These are phyloP conservation scores for Backusella tarrabulga DNA, from an alignment of 192 early-diverging fungal genomes.

Conservation along the genomic window DNA sequence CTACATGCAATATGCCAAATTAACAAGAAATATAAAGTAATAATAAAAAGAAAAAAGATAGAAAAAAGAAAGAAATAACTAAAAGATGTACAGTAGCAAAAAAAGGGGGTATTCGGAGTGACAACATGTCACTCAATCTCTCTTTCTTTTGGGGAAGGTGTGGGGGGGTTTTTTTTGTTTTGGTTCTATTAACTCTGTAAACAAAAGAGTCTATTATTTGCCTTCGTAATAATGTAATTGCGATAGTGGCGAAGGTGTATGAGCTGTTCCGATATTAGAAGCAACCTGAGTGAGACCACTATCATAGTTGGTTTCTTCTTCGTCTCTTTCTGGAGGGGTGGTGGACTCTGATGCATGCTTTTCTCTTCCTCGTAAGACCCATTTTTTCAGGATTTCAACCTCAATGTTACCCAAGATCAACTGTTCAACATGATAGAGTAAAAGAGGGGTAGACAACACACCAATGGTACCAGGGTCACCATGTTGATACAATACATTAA, in stretches of 20 bases:
- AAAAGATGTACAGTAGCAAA: background rate
- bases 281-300: conserved; percentile 4
- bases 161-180: background rate
- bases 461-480: conserved; percentile 48
- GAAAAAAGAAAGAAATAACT: background rate
- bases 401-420: conserved; percentile 62
- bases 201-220: background rate
- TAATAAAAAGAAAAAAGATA: background rate
- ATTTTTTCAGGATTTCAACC: conserved; percentile 53
- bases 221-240: background rate
- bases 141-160: background rate
- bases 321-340: background rate
- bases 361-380: conserved; percentile 42
- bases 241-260: conserved; percentile 3
- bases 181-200: background rate
- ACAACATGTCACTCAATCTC: background rate
- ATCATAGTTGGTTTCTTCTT: conserved; percentile 1
- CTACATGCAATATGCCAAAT: background rate
- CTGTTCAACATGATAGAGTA: conserved; percentile 74
- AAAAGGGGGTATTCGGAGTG: background rate
- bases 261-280: background rate
- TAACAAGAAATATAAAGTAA: background rate
- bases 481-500: conserved; percentile 63
- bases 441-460: conserved; percentile 60
- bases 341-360: background rate